Conservation (phyloP, 805 yeast species). For the Metschnikowia orientalis region DNA sequence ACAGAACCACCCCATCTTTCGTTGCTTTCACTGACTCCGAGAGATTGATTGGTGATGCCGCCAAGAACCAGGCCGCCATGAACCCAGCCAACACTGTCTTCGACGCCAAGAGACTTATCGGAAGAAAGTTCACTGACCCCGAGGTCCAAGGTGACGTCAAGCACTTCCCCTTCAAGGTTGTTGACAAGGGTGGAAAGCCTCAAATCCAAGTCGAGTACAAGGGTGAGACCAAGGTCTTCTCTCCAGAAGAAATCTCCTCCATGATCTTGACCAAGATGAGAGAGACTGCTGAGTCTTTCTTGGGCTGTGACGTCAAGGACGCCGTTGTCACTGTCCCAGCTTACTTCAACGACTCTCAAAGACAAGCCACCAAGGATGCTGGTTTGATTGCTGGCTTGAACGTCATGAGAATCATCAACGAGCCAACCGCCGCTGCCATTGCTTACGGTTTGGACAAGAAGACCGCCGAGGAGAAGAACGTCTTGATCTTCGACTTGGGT, state of each 20-base stretch:
- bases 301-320: constrained; percentile 70
- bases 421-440: constrained; percentile 51
- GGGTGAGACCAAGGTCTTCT: constrained; percentile 32
- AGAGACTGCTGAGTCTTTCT: constrained; percentile 67
- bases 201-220: constrained; percentile 28
- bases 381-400: constrained; percentile 89
- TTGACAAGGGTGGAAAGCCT: constrained; percentile 29
- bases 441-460: constrained; percentile 41
- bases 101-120: constrained; percentile 33
- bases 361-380: constrained; percentile 92
- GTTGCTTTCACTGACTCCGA: constrained; percentile 32
- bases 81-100: constrained; percentile 32
- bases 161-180: constrained; percentile 32
- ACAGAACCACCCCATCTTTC: constrained; percentile 33
- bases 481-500: constrained; percentile 46
- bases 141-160: constrained; percentile 28
- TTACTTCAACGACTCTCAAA: constrained; percentile 88
- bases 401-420: constrained; percentile 84
- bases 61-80: constrained; percentile 33
- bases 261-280: constrained; percentile 32
- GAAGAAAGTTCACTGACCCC: constrained; percentile 26
- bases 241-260: constrained; percentile 31
- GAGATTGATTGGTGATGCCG: constrained; percentile 33
- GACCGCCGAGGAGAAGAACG: constrained; percentile 60
- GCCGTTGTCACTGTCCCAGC: constrained; percentile 95